Percentiles rank a stretch among this genome's conserved stretches.
phyloP scores from a whole-genome alignment of 2,329 filamentous ascomycete species.

The Fusarium sp. region DNA sequence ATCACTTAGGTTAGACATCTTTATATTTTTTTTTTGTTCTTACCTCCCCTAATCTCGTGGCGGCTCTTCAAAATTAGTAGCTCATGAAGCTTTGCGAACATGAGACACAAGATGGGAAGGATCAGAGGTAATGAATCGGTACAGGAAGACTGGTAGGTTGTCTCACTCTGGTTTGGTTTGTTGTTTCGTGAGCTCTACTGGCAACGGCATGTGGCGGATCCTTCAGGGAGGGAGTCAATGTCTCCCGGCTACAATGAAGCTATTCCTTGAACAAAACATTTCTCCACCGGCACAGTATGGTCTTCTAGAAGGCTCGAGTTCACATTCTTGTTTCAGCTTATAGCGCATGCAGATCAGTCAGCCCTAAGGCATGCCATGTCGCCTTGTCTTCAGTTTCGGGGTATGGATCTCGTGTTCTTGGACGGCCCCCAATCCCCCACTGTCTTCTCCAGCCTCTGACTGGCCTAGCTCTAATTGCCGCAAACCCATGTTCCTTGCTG shows the following conservation, averaged over 20 bases:
- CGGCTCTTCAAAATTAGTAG: rapidly evolving
- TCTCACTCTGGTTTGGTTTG: not conserved
- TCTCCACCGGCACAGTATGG: rapidly evolving
- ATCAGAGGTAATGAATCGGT: too few relatives aligned
- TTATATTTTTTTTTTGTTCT: too few relatives aligned
- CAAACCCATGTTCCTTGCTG: not conserved
- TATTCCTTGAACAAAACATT: not conserved
- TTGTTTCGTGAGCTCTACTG: not conserved
- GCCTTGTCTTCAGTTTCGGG: not conserved
- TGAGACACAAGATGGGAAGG: not conserved
- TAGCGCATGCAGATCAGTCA: not conserved
- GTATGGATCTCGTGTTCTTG: not conserved
- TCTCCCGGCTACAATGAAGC: rapidly evolving
- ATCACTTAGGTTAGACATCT: not conserved
- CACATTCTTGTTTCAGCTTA: not conserved
- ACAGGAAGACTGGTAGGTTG: too few relatives aligned
- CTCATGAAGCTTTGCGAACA: not conserved
- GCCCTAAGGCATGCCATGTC: not conserved
- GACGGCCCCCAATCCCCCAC: not conserved
- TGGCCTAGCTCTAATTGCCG: not conserved
- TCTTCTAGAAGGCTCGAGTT: rapidly evolving
- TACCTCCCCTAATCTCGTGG: not conserved
- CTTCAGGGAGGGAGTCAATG: too few relatives aligned
- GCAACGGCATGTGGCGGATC: rapidly evolving
- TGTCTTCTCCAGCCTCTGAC: not conserved